phyloP scores from a whole-genome alignment of 768 basidiomycete genomes.

The Leccinum incarnatum region DNA sequence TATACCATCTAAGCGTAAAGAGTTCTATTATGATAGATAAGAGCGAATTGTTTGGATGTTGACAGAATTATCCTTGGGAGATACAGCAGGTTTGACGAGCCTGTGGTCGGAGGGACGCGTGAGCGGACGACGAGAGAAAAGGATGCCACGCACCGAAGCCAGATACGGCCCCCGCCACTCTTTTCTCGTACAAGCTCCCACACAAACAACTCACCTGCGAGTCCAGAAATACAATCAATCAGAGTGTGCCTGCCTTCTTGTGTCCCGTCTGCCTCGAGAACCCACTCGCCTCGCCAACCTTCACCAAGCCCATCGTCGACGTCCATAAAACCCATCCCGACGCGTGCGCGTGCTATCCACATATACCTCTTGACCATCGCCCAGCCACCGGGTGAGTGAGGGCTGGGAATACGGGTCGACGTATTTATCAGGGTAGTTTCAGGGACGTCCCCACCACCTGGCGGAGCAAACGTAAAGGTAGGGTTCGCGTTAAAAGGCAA shows the following conservation, averaged over 20 bases:
- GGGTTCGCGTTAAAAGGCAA: constrained; percentile 35
- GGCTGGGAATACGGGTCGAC: constrained; percentile 47
- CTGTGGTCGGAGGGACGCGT: constrained; percentile 7
- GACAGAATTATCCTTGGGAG: constrained; percentile 22
- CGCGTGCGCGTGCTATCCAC: constrained; percentile 60
- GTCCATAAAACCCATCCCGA: constrained; percentile 36
- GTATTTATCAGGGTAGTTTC: constrained; percentile 46
- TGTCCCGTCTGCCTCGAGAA: constrained; percentile 78
- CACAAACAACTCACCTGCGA: constrained; percentile 33
- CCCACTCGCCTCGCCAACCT: constrained; percentile 78
- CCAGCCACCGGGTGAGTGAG: constrained; percentile 57
- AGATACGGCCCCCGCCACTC: constrained; percentile 55
- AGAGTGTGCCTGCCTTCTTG: constrained; percentile 57
- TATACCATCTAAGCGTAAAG: constrained; percentile 18
- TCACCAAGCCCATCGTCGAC: constrained; percentile 47
- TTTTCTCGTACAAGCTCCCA: constrained; percentile 66
- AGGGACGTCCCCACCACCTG: constrained; percentile 36
- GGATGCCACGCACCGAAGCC: constrained; percentile 54
- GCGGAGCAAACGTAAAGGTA: constrained; percentile 27
- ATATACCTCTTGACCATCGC: constrained; percentile 58
- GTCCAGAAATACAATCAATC: constrained; percentile 48
- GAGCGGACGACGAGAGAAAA: background rate
- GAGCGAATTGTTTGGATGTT: constrained; percentile 23
- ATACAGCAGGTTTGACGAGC: constrained; percentile 21
- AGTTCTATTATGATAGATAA: constrained; percentile 20